A percentile compares a stretch with the other conserved stretches of the same genome.
phyloP scores from a whole-genome alignment of 352 stramenopile species.

The Globisporangium cylindrosporum region DNA sequence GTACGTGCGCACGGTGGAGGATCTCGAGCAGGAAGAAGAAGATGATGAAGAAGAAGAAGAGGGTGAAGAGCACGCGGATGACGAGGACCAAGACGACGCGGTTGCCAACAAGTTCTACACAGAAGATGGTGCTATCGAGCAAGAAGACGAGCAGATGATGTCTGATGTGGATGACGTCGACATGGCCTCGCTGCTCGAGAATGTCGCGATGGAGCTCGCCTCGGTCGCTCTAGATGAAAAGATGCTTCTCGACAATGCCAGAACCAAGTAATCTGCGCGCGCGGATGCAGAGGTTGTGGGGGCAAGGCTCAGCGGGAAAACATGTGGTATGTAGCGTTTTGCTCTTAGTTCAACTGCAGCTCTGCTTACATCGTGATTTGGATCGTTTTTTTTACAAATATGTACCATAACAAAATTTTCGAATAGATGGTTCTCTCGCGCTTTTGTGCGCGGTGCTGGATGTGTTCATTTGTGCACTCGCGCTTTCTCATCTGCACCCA shows the following conservation, averaged over 20 bases:
- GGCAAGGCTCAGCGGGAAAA: not conserved
- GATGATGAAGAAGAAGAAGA: slow-evolving; percentile 30
- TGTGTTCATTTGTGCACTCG: not conserved
- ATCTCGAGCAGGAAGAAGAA: slow-evolving; percentile 46
- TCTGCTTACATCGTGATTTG: not conserved
- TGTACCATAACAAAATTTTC: slow-evolving; percentile 8
- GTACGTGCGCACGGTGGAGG: slow-evolving; percentile 55
- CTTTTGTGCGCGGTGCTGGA: not conserved
- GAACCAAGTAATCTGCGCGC: not conserved
- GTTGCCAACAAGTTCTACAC: slow-evolving; percentile 20
- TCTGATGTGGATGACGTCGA: slow-evolving; percentile 25
- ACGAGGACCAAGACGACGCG: slow-evolving; percentile 19
- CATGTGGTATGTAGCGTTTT: not conserved
- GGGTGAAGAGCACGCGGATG: slow-evolving; percentile 26
- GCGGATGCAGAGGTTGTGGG: not conserved
- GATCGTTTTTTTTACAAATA: not conserved
- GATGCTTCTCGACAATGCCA: slow-evolving; percentile 23
- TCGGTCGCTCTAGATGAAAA: slow-evolving; percentile 48
- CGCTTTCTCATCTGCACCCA: not conserved
- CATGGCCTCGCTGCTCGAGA: slow-evolving; percentile 48
- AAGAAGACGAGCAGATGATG: slow-evolving; percentile 20
- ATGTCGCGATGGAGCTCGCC: slow-evolving; percentile 74
- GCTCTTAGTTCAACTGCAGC: not conserved
- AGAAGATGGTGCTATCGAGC: slow-evolving; percentile 17
- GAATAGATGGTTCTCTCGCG: not conserved